Percentiles rank a stretch among this genome's conserved stretches.
Conservation (phyloP, 1,284 basidiomycete genomes). For the Schizophyllum commune region DNA sequence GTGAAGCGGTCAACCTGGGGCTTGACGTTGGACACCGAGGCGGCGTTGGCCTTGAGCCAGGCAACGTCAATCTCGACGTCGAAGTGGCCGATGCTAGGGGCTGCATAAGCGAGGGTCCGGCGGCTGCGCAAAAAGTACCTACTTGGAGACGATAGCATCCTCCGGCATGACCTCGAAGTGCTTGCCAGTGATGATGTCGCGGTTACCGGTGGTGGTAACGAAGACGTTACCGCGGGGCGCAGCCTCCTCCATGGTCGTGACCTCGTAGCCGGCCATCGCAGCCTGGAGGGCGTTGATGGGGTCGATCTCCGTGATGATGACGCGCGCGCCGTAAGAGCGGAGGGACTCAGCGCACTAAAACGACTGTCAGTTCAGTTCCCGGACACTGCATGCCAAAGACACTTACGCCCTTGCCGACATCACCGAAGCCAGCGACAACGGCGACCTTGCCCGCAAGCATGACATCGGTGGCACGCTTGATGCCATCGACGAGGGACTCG, state of each 20-base stretch:
- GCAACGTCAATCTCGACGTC: conserved; percentile 99
- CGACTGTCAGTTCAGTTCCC: conserved; percentile 4
- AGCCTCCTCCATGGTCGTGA: conserved; percentile 97
- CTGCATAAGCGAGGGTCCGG: conserved; percentile 7
- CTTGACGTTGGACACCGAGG: conserved; percentile 87
- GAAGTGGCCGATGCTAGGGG: conserved; percentile 88
- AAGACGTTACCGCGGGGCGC: conserved; percentile 88
- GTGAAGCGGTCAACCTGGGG: conserved; percentile 99
- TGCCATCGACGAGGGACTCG: conserved; percentile 99
- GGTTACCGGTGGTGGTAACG: conserved; percentile 98
- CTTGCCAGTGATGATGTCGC: conserved; percentile 92
- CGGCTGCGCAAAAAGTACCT: conserved; percentile 22
- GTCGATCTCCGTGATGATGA: conserved; percentile 96
- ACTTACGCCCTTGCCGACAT: conserved; percentile 97
- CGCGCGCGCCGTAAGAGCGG: conserved; percentile 93
- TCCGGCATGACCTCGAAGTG: conserved; percentile 96
- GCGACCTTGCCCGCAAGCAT: conserved; percentile 99
- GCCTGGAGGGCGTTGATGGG: conserved; percentile 99
- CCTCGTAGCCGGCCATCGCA: conserved; percentile 99
- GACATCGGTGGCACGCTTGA: conserved; percentile 99
- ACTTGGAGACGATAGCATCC: conserved; percentile 99
- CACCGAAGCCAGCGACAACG: conserved; percentile 97
- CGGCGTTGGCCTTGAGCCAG: conserved; percentile 95
- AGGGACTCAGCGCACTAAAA: conserved; percentile 93
- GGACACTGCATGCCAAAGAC: conserved; percentile 3